phyloP scores from a whole-genome alignment of 306 rosid genomes.

The Gillenia trifoliata region DNA sequence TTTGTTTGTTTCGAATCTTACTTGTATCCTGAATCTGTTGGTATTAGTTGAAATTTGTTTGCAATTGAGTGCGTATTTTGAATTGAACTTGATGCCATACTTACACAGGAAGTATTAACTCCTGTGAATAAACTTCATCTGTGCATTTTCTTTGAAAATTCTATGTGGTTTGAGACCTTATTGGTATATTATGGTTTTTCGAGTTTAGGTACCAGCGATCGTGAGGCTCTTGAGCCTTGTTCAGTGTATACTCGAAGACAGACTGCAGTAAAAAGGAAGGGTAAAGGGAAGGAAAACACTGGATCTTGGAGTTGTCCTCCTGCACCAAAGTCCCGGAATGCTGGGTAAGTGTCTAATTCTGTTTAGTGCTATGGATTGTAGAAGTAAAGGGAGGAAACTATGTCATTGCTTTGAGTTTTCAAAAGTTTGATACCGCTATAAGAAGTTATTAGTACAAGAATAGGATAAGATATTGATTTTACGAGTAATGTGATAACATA shows the following conservation, averaged over 20 bases:
- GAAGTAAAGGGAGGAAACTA: not conserved
- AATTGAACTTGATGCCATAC: not conserved
- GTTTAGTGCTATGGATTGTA: not conserved
- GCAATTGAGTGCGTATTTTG: not conserved
- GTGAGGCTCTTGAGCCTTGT: constrained; percentile 31
- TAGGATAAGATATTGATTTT: not conserved
- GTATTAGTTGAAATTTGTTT: not conserved
- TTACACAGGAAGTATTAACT: not conserved
- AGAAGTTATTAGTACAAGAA: not conserved
- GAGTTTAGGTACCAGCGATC: constrained; percentile 29
- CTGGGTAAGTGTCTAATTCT: constrained; percentile 24
- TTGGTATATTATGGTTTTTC: not conserved
- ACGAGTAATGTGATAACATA: not conserved
- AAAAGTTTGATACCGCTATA: not conserved
- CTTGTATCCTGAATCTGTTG: not conserved
- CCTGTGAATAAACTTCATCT: not conserved
- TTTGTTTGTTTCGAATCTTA: not conserved
- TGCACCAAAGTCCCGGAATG: constrained; percentile 14
- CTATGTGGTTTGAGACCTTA: not conserved
- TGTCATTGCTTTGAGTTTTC: not conserved
- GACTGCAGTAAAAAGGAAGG: constrained; percentile 29
- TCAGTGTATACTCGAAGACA: constrained; percentile 31
- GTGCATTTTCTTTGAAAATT: not conserved
- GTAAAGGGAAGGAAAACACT: constrained; percentile 26
- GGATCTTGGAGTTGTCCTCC: constrained; percentile 28